These are phyloP conservation scores for Pseudisothecium myosuroides DNA, from an alignment of 225 moss, liverwort and hornwort species.

Conservation along the genomic window DNA sequence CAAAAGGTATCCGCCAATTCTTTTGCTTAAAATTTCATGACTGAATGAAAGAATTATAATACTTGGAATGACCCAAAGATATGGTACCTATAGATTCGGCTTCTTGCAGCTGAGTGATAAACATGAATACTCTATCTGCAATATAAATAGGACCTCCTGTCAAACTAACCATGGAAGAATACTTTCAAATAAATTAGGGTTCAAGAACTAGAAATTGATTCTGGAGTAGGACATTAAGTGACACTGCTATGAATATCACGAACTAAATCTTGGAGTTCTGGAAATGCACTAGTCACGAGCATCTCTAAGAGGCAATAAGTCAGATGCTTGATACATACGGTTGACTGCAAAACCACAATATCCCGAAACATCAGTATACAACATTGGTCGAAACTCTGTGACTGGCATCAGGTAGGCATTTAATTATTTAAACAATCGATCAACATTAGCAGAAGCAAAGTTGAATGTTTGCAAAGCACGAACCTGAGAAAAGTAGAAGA, in stretches of 20 bases:
- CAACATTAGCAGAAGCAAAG: background rate
- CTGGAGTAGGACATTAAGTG: background rate
- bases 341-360: slow-evolving; percentile 58
- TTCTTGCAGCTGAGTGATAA: slow-evolving; percentile 11
- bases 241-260: slow-evolving; percentile 50
- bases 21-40: background rate
- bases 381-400: background rate
- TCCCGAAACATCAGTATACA: background rate
- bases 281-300: slow-evolving; percentile 63
- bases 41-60: slow-evolving; percentile 13
- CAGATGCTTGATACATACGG: slow-evolving; percentile 85
- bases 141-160: background rate
- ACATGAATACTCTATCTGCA: background rate
- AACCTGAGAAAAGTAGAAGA: slow-evolving; percentile 66
- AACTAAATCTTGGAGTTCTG: slow-evolving; percentile 79
- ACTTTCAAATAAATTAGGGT: background rate
- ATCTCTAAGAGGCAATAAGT: slow-evolving; percentile 77
- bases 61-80: background rate
- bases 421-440: background rate
- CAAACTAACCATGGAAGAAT: background rate
- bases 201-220: background rate
- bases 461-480: background rate
- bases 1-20: background rate
- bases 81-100: background rate
- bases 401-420: background rate